Evolutionary conservation across 768 basidiomycete genomes (phyloP), one percentile per base, ranked within the genome.

Genomic region (Polyporus arcularius): DNA sequence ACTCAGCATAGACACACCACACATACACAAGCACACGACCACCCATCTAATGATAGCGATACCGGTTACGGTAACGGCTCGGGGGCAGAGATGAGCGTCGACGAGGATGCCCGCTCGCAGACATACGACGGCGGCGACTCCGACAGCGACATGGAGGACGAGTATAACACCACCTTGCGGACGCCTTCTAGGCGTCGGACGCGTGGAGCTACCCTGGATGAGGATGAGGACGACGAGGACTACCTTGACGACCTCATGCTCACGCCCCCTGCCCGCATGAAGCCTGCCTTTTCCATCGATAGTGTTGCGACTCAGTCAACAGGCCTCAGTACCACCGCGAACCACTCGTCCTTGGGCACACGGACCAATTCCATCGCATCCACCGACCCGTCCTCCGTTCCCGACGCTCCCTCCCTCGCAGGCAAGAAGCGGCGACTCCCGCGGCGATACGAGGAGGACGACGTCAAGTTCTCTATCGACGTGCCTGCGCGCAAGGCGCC

Each of bases 81-180:
- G 12, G 16, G 31, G 9, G 43, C 46, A 11, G 56, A 55, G 41
- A 61, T 51, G 59, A 49, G 41, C 49, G 60, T 60, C 26, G 71
- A 73, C 21, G 66, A 67, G 26, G 73, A 32, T 15, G 38, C 40
- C 7, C 50, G 32, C 50, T 8, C 30, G 32, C 50, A 35, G 3
- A 16, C n/a, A 16, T 9, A 32, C 2, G 31, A 6, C 11, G 31
- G 16, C n/a, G 31, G 38, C 18, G 35, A 40, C 1, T 26, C 30
- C 16, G 60, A 35, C 21, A 63, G 53, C 54, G 54, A 75, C 48
- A 66, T 60, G 53, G 64, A 89, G 60, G 85, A 87, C 61, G 82
- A 82, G 47, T 88, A 89, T 65, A 79, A 90, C 55, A 76, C 83
- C 35, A 90, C 89, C 0, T 75, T 90, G 60, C 83, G 80, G 58